Base-by-base conservation (phyloP, 2,329 filamentous ascomycete species). In the Lecanoromycetidae sp. region DNA sequence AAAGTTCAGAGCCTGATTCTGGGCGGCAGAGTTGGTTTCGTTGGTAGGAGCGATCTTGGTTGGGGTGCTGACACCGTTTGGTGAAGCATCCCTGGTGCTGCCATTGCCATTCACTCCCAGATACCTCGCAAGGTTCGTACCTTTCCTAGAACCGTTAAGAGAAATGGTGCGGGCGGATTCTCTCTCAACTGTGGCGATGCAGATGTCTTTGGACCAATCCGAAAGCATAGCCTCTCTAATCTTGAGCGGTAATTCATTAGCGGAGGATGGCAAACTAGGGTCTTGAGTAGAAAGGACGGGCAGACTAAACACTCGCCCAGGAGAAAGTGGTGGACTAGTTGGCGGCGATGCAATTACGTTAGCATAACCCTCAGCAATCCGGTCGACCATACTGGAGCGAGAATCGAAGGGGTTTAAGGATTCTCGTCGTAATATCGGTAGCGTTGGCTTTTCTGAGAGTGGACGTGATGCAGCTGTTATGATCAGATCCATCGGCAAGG, bases 191-290 rank as follows among this genome's bases (percentile, higher is more conserved):
- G 76, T 71, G 9, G 80, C 75, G 44, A 91, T 68, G 26, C 83
- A 84, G 12, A 71, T 66, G 19, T 94, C 87, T 58, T 80, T 80
- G 32, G 79, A 82, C 90, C 90, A 95, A 39, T 84, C 77, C 17
- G 76, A 70, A 48, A 87, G 67, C 75, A 95, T 84, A 55, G 85
- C 76, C 52, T 91, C 84, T 54, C 75, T 79, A 55, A 87, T 76
- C 23, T 70, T 71, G 13, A 68, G 62, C 0, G 87, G 83, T 2
- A 94, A 68, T 48, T 80, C 73, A n/a, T 66, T 63, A 29, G 72
- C 73, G 29, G 72, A 68, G 61, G 44, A 61, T 50, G 54, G 57
- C 3, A 49, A 59, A 57, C 47, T 62, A 32, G 29, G 57, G 30
- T 23, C 55, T 56, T 36, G 59, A 34, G 36, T 39, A 33, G 55